Percentiles rank a stretch among this genome's conserved stretches.
Evolutionary conservation across 495 filamentous ascomycete genomes (phyloP).

Genomic region (Chlorociboria aeruginascens): DNA sequence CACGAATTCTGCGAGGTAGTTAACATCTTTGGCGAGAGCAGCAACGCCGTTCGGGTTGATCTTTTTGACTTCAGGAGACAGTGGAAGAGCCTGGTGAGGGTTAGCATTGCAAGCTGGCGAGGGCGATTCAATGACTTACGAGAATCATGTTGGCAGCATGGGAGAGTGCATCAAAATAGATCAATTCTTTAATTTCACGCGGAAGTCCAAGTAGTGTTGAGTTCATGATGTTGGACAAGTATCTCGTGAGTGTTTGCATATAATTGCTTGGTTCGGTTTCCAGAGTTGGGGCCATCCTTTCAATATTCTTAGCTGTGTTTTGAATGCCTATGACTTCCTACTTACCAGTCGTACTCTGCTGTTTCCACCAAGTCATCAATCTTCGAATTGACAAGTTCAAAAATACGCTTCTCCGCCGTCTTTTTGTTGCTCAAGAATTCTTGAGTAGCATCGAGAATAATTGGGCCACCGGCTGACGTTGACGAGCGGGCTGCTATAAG

Average conservation of each 20-base stretch:
- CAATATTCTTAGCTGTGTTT: not conserved
- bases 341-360: constrained; percentile 87
- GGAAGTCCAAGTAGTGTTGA: constrained; percentile 85
- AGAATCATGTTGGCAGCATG: constrained; percentile 84
- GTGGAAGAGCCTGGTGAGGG: constrained; percentile 52
- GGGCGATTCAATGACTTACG: constrained; percentile 28
- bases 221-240: constrained; percentile 93
- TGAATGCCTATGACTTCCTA: not conserved
- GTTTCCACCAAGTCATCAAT: constrained; percentile 96
- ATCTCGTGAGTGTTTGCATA: constrained; percentile 85
- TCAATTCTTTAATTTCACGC: constrained; percentile 88
- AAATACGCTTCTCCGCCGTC: constrained; percentile 92
- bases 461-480: constrained; percentile 57
- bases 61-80: constrained; percentile 63
- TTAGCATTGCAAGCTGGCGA: not conserved
- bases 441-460: constrained; percentile 69
- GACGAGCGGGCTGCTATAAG: constrained; percentile 72
- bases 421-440: constrained; percentile 85
- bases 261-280: constrained; percentile 72
- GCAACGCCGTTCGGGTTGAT: constrained; percentile 82
- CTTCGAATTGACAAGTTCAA: constrained; percentile 96
- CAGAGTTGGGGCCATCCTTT: constrained; percentile 48
- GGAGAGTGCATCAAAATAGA: constrained; percentile 91
- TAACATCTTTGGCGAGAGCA: constrained; percentile 69
- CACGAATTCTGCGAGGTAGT: constrained; percentile 75